Evolutionary conservation across 2,329 filamentous ascomycete genomes (phyloP).

Genomic region (Cladosporium sp.): DNA sequence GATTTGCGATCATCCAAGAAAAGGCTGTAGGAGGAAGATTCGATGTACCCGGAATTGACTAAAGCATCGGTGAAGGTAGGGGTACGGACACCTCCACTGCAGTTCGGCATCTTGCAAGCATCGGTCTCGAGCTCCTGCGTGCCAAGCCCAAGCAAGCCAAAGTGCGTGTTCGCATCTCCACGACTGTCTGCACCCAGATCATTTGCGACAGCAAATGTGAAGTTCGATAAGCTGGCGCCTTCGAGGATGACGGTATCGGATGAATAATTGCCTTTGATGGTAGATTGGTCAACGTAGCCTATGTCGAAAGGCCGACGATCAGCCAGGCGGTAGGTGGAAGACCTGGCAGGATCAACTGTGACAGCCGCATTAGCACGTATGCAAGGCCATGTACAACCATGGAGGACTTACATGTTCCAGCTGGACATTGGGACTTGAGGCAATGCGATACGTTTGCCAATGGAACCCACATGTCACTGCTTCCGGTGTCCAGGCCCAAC

Average conservation of each 20-base stretch:
- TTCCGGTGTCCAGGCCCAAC: conserved; percentile 14
- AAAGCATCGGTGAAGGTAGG: conserved; percentile 6
- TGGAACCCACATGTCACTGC: conserved; percentile 11
- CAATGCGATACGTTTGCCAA: background rate
- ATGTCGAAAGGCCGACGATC: background rate
- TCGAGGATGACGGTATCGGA: background rate
- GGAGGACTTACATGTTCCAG: background rate
- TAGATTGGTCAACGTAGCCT: background rate
- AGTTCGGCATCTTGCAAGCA: background rate
- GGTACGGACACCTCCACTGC: background rate
- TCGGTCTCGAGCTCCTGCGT: background rate
- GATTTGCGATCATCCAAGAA: background rate
- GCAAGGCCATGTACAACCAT: background rate
- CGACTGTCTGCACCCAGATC: background rate
- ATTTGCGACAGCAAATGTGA: background rate
- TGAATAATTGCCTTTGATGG: background rate
- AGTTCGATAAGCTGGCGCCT: background rate
- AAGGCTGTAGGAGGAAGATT: conserved; percentile 10
- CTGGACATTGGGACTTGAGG: background rate
- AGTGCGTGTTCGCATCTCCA: background rate
- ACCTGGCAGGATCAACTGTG: background rate
- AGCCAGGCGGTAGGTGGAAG: background rate
- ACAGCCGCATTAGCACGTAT: background rate
- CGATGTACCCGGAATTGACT: conserved; percentile 6
- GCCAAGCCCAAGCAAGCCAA: conserved; percentile 2